Base-by-base conservation (phyloP, 176 grass and related monocot species). In the Oryza meridionalis region DNA sequence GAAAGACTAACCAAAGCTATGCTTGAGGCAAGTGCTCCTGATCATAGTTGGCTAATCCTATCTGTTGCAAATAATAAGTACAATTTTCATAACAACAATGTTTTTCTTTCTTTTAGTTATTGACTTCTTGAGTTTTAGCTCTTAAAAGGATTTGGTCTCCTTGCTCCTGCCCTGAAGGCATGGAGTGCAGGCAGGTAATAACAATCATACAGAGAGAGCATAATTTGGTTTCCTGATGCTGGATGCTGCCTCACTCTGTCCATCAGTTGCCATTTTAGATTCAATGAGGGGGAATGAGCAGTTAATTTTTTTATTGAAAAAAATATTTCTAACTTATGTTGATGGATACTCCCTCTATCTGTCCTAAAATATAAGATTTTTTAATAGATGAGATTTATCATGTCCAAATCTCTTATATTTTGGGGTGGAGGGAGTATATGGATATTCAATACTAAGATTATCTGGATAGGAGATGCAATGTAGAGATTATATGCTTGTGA, bases 191-290 rank as follows among this genome's bases (percentile, higher is more conserved):
- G 58, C 68, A 80, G 10, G 16, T 4, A 11, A 29, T 25, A 31
- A 31, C 3, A 38, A 66, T 38, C 11, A 80, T 4, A 6, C 55
- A 73, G 40, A 86, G 76, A 40, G 69, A 86, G 6, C 5, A 73
- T 25, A 17, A 21, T n/a, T 25, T 64, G 26, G 53, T 69, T 77
- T 44, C 26, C 25, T 45, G 24, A 69, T 4, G 4, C 3, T 29
- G 21, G 5, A 32, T 14, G 65, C n/a, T 2, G 11, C 3, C 75
- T 46, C 38, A 9, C 38, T 7, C 21, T 26, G 24, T n/a, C 11
- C 73, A 69, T 29, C 19, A 25, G 38, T 77, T 72, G 55, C 13
- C 76, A 86, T 86, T 46, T 51, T 51, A 17, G 19, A 5, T 35
- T 68, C 66, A 77, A 70, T 4, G 3, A 45, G 65, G 27, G 7